phyloP scores from a whole-genome alignment of 2,329 filamentous ascomycete species.

The Ceratocystis colombiana region DNA sequence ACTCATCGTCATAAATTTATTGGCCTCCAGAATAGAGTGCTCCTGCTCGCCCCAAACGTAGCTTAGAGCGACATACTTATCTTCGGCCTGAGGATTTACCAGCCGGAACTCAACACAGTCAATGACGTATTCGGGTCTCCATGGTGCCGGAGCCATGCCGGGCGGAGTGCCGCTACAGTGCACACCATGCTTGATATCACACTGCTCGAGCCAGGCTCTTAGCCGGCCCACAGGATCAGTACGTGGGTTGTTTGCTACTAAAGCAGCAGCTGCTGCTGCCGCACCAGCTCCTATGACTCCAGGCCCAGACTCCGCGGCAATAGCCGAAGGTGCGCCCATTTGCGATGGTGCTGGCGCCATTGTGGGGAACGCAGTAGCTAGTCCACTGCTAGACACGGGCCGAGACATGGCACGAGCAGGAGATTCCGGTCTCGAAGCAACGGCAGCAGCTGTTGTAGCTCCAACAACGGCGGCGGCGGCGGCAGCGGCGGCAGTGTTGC shows the following conservation, averaged over 20 bases:
- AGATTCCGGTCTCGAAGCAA: constrained; percentile 12
- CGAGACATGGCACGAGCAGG: constrained; percentile 20
- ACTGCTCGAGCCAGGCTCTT: constrained; percentile 38
- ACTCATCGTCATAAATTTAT: constrained; percentile 32
- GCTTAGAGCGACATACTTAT: constrained; percentile 39
- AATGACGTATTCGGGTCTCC: constrained; percentile 37
- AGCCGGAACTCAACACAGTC: constrained; percentile 36
- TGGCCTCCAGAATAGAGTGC: constrained; percentile 28
- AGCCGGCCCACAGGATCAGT: constrained; percentile 35
- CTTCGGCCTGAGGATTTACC: constrained; percentile 34
- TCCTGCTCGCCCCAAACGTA: constrained; percentile 36
- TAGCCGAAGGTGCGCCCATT: constrained; percentile 31
- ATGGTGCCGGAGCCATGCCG: constrained; percentile 30
- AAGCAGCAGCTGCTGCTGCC: constrained; percentile 17
- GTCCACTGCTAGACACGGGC: constrained; percentile 16
- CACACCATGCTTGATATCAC: constrained; percentile 36
- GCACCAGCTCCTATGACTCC: constrained; percentile 25
- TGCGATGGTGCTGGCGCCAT: constrained; percentile 29
- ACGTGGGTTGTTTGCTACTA: constrained; percentile 28
- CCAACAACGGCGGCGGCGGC: not conserved
- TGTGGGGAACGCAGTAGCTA: constrained; percentile 1
- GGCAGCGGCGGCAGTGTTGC: not conserved
- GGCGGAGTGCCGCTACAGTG: constrained; percentile 33
- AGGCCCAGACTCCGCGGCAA: constrained; percentile 24
- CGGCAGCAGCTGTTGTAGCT: not conserved